Evolutionary conservation across 169 alveolate species (phyloP).

Genomic region (Ichthyophthirius multifiliis): DNA sequence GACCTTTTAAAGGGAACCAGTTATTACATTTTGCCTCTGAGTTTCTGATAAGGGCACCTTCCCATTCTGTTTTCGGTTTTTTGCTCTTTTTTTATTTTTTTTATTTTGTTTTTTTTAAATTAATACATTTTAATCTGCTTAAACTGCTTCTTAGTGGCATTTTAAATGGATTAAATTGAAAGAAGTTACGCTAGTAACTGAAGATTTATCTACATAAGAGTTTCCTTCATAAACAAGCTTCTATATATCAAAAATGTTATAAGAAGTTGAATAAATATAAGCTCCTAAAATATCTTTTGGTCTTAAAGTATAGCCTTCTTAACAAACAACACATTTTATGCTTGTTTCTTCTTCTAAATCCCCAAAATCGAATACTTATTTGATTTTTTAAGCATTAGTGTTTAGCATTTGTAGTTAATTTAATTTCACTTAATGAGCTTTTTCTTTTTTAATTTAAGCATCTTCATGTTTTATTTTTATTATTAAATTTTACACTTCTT

Average conservation of each 20-base stretch:
- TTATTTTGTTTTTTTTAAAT: not conserved
- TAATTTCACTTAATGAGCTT: not conserved
- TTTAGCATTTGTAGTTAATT: not conserved
- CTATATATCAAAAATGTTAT: not conserved
- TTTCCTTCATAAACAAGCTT: not conserved
- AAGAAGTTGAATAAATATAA: constrained; percentile 39
- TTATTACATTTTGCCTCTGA: constrained; percentile 61
- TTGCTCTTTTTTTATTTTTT: constrained; percentile 3
- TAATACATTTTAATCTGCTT: constrained; percentile 32
- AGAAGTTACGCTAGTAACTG: constrained; percentile 49
- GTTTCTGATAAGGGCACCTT: constrained; percentile 62
- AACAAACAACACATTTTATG: constrained; percentile 53
- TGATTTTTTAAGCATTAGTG: not conserved
- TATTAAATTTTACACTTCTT: not conserved
- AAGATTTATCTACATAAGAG: not conserved
- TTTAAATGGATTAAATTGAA: constrained; percentile 48
- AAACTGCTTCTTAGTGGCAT: constrained; percentile 57
- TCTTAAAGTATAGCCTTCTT: constrained; percentile 57
- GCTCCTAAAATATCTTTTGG: constrained; percentile 57
- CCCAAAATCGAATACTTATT: not conserved
- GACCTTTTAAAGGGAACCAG: constrained; percentile 55
- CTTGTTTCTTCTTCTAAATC: constrained; percentile 46
- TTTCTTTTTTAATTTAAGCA: not conserved
- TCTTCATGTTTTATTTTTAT: not conserved
- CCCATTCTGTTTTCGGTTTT: constrained; percentile 67